A percentile compares a stretch with the other conserved stretches of the same genome.
Evolutionary conservation across 2,329 filamentous ascomycete species (phyloP).

Genomic region (Xylaria sp.): DNA sequence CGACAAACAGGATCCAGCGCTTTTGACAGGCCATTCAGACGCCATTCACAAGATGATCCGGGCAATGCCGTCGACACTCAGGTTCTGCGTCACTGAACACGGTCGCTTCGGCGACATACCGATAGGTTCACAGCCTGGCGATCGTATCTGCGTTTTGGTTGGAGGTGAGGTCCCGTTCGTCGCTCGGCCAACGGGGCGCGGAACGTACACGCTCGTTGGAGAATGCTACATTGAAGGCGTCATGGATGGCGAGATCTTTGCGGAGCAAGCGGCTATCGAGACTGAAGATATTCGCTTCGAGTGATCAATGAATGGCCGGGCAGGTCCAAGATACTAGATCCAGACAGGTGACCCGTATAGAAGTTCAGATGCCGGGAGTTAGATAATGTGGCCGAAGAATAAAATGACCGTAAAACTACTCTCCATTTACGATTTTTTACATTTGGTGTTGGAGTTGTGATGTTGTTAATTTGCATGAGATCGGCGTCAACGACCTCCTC

Average conservation of each 20-base stretch:
- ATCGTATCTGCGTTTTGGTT: conserved; percentile 8
- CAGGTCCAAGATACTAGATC: neutral
- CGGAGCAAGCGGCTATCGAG: neutral
- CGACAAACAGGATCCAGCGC: neutral
- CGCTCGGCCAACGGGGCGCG: neutral
- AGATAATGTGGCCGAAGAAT: neutral
- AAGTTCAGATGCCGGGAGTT: neutral
- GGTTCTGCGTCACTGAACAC: conserved; percentile 2
- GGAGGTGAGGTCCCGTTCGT: conserved; percentile 8
- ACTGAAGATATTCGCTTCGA: conserved; percentile 2
- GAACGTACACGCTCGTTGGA: conserved; percentile 8
- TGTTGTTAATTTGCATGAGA: too few species aligned
- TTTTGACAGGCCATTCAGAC: neutral
- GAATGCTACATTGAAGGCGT: conserved; percentile 13
- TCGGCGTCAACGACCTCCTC: too few species aligned
- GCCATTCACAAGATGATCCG: neutral
- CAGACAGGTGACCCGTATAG: too few species aligned
- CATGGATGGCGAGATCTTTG: conserved; percentile 10
- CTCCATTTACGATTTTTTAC: too few species aligned
- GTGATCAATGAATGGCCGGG: neutral
- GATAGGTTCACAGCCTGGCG: neutral
- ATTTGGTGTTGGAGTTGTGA: too few species aligned
- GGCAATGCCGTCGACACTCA: neutral
- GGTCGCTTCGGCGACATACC: conserved; percentile 4
- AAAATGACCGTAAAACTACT: too few species aligned